Conservation (phyloP, 805 yeast species). For the Cyberlindnera samutprakarnensis region DNA sequence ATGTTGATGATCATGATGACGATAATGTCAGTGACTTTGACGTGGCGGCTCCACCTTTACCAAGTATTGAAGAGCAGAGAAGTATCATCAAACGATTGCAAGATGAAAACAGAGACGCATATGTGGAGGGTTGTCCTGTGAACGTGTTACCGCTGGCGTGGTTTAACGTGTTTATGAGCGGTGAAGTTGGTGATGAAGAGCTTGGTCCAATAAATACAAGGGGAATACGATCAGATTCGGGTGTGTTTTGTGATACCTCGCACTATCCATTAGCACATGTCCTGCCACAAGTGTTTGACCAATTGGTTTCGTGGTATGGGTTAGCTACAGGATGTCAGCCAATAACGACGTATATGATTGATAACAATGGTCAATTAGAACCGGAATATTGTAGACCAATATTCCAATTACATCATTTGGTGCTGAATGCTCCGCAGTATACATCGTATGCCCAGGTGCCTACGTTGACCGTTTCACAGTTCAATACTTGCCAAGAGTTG, state of each 20-base stretch:
- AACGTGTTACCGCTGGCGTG: constrained; percentile 12
- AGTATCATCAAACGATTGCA: constrained; percentile 5
- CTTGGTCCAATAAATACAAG: constrained; percentile 36
- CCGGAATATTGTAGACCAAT: constrained; percentile 30
- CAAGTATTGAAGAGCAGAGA: constrained; percentile 15
- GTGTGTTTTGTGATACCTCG: constrained; percentile 32
- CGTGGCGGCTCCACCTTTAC: background rate
- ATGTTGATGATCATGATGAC: background rate
- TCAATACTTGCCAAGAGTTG: constrained; percentile 19
- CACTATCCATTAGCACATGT: constrained; percentile 28
- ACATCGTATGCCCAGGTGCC: constrained; percentile 19
- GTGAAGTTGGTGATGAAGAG: constrained; percentile 3
- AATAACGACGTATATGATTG: constrained; percentile 28
- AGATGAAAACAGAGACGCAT: background rate
- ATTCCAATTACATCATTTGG: constrained; percentile 28
- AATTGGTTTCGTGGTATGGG: constrained; percentile 50
- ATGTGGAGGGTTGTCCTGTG: constrained; percentile 12
- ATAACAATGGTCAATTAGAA: constrained; percentile 21
- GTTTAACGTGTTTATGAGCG: constrained; percentile 8
- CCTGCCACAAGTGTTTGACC: constrained; percentile 36
- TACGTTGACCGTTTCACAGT: constrained; percentile 26
- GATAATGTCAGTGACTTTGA: background rate
- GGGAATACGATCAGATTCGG: constrained; percentile 36
- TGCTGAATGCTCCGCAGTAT: constrained; percentile 5
- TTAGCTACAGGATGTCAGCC: constrained; percentile 30